Base-by-base conservation (phyloP, 2,329 filamentous ascomycete species). In the Colletotrichum cereale region DNA sequence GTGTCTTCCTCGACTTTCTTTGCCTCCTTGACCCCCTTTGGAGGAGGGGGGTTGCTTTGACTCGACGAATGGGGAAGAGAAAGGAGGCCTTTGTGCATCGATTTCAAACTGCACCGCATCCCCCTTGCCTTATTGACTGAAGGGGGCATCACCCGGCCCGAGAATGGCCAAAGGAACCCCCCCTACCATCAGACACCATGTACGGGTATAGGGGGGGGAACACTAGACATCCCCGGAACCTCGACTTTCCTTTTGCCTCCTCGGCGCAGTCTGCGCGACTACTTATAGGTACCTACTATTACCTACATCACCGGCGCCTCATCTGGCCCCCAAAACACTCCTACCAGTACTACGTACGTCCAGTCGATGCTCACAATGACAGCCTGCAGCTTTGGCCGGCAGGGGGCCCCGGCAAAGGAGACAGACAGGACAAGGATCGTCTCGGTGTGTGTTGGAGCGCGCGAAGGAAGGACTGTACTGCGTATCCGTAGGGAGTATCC, bases 381-480 rank as follows among this genome's bases (percentile, higher is more conserved):
- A 14, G 31, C 44, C 56, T 21, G 61, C 53, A 64, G 31, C 61
- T 50, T 34, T 52, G 31, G 18, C 31, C 42, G n/a, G 24, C 61
- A 47, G 55, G 62, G 62, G 62, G 47, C 26, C 52, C n/a, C 29
- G 44, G 42, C n/a, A 24, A 50, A 24, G 52, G 34, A n/a, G n/a
- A n/a, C n/a, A n/a, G n/a, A 8, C 26, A 29, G 42, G 44, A 67
- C 67, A 60, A 56, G 63, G 67, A 24, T 47, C 38, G 34, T 53
- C 29, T 14, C 61, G 34, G 44, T 36, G 6, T 31, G 50, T 26
- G 36, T 48, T 42, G 36, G n/a, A 50, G 38, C 11, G 38, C 11
- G 24, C 47, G 24, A 50, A 26, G 47, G 12, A 50, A 21, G 42
- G n/a, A 12, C 8, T 8, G 31, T 34, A n/a, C n/a, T n/a, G n/a